Evolutionary conservation across 2,329 filamentous ascomycete species (phyloP).

Genomic region (Aspergillus texensis): DNA sequence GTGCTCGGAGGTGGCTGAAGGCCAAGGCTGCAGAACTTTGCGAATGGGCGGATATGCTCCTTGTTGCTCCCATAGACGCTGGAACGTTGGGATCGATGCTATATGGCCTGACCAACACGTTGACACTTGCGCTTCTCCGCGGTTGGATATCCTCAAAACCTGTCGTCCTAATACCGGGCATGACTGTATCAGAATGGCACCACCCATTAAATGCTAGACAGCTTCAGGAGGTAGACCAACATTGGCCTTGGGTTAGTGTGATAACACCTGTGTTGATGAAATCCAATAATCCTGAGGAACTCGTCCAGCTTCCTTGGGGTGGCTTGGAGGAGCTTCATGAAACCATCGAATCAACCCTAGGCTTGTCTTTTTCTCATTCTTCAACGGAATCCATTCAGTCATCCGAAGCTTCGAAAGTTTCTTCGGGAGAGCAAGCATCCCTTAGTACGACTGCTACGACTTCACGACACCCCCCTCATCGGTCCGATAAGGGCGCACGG

Average conservation of each 20-base stretch:
- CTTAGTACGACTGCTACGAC: constrained; percentile 36
- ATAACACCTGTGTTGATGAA: constrained; percentile 82
- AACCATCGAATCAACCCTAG: constrained; percentile 30
- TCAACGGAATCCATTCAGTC: not conserved
- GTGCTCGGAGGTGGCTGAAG: constrained; percentile 43
- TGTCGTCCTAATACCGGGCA: constrained; percentile 81
- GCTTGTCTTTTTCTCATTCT: constrained; percentile 20
- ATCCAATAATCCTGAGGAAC: constrained; percentile 63
- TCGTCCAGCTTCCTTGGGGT: constrained; percentile 54
- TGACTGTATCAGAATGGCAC: constrained; percentile 88
- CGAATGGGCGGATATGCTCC: constrained; percentile 84
- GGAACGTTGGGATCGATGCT: constrained; percentile 87
- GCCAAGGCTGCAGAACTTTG: constrained; percentile 64
- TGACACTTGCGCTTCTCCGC: constrained; percentile 77
- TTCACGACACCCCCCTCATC: constrained; percentile 27
- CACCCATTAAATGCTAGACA: constrained; percentile 88
- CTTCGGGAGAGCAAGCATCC: constrained; percentile 49
- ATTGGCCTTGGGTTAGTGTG: constrained; percentile 85
- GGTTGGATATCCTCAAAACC: constrained; percentile 88
- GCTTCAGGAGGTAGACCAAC: constrained; percentile 76
- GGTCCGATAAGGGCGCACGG: constrained; percentile 26
- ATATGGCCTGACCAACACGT: constrained; percentile 76
- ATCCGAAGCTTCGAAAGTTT: constrained; percentile 11
- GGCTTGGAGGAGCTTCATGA: constrained; percentile 41
- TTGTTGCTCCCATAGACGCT: constrained; percentile 82